A percentile compares a stretch with the other conserved stretches of the same genome.
phyloP scores from a whole-genome alignment of 768 basidiomycete species.

The Termitomyces sp. region DNA sequence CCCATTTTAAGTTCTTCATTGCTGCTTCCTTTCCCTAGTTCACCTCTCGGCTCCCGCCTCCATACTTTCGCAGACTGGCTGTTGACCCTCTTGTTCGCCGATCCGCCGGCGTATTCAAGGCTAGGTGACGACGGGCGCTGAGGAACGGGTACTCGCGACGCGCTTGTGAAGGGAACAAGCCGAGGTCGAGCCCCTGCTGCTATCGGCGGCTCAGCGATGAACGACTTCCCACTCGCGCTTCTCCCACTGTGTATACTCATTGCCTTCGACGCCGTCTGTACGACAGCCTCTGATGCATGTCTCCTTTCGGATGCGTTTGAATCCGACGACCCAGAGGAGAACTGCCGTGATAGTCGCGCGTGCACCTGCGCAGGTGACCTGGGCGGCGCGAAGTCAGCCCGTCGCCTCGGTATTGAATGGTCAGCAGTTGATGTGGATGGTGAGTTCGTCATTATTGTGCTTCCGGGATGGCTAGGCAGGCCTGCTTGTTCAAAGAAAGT shows the following conservation, averaged over 20 bases:
- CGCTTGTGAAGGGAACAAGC: constrained; percentile 67
- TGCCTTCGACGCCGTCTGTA: constrained; percentile 46
- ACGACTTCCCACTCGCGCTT: constrained; percentile 17
- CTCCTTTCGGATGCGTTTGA: constrained; percentile 28
- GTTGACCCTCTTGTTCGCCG: constrained; percentile 40
- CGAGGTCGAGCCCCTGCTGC: constrained; percentile 42
- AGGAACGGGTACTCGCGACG: constrained; percentile 61
- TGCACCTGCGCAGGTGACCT: constrained; percentile 40
- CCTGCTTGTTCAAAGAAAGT: constrained; percentile 38
- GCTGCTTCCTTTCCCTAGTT: constrained; percentile 32
- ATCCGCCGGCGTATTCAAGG: constrained; percentile 17
- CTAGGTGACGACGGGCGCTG: constrained; percentile 32
- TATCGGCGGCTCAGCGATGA: constrained; percentile 23
- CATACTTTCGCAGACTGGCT: constrained; percentile 65
- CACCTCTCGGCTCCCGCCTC: constrained; percentile 16
- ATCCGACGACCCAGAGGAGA: constrained; percentile 28
- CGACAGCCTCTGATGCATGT: constrained; percentile 40
- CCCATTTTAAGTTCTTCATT: constrained; percentile 66
- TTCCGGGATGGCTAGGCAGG: constrained; percentile 36
- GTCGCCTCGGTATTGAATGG: constrained; percentile 60
- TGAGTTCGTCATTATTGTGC: constrained; percentile 49
- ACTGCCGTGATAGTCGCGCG: constrained; percentile 28
- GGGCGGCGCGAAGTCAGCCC: constrained; percentile 67
- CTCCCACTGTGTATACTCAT: constrained; percentile 43
- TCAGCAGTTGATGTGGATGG: constrained; percentile 63